These are phyloP conservation scores for Cladosporium colombiae DNA, from an alignment of 2,329 filamentous ascomycete genomes.

Conservation along the genomic window DNA sequence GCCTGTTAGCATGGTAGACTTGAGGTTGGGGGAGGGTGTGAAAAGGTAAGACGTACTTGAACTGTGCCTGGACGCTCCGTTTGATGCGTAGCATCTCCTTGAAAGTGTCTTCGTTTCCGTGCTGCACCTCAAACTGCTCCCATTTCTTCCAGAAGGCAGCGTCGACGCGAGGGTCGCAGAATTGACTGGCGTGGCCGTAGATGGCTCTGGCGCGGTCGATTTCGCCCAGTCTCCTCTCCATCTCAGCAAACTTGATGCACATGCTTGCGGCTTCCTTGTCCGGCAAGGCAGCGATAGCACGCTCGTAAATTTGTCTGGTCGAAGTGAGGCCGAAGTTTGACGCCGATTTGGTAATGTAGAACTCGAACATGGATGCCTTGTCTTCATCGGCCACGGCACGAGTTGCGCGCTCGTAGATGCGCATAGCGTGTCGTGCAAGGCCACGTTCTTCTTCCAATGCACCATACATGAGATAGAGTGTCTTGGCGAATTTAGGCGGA, in stretches of 20 bases:
- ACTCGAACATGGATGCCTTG: slow-evolving; percentile 95
- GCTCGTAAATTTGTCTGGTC: slow-evolving; percentile 92
- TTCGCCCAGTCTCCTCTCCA: slow-evolving; percentile 88
- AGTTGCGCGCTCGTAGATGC: slow-evolving; percentile 96
- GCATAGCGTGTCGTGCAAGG: slow-evolving; percentile 93
- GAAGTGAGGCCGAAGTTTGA: slow-evolving; percentile 97
- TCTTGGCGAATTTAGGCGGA: slow-evolving; percentile 93
- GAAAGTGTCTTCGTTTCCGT: slow-evolving; percentile 98
- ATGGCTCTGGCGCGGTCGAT: slow-evolving; percentile 95
- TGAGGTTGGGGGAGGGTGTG: background rate
- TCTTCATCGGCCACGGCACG: slow-evolving; percentile 94
- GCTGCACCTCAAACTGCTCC: slow-evolving; percentile 96
- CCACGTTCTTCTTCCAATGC: slow-evolving; percentile 95
- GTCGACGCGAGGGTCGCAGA: slow-evolving; percentile 91
- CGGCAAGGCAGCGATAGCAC: slow-evolving; percentile 88
- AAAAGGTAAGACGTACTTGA: slow-evolving; percentile 64
- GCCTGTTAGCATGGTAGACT: slow-evolving; percentile 38
- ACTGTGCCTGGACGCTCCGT: slow-evolving; percentile 93
- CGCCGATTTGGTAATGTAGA: slow-evolving; percentile 98
- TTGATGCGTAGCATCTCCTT: slow-evolving; percentile 99
- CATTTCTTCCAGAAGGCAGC: slow-evolving; percentile 93
- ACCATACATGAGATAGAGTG: slow-evolving; percentile 96
- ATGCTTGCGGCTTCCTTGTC: slow-evolving; percentile 93
- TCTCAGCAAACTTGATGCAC: slow-evolving; percentile 98
- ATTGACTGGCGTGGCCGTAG: slow-evolving; percentile 94